Evolutionary conservation across 176 grass and related monocot species (phyloP).

Genomic region (Areca catechu): DNA sequence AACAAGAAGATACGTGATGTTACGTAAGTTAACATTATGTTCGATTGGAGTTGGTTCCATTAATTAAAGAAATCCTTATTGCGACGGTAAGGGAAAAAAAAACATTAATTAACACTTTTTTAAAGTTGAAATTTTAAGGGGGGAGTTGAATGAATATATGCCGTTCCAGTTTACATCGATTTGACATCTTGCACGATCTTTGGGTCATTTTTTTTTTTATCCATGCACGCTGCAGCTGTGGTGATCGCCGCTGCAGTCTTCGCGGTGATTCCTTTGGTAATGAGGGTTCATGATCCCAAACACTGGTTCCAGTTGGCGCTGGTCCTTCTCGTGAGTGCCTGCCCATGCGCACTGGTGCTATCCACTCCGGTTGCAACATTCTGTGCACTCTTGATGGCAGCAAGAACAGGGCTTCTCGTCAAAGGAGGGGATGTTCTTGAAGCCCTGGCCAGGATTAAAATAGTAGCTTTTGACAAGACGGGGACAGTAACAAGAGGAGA

Average conservation of each 20-base stretch:
- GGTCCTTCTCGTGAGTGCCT: constrained; percentile 65
- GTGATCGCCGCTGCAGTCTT: constrained; percentile 29
- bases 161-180: no score
- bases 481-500: constrained; percentile 66
- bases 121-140: no score
- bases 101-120: no score
- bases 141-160: no score
- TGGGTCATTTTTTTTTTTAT: no score
- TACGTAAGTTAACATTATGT: no score
- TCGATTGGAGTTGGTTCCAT: no score
- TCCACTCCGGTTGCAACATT: constrained; percentile 67
- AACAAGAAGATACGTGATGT: no score
- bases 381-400: constrained; percentile 54
- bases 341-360: constrained; percentile 67
- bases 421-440: constrained; percentile 78
- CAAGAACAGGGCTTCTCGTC: constrained; percentile 50
- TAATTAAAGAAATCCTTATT: no score
- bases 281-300: constrained; percentile 13
- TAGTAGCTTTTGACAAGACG: constrained; percentile 66
- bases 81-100: no score
- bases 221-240: constrained; percentile 26
- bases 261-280: constrained; percentile 26
- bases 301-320: constrained; percentile 41
- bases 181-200: no score
- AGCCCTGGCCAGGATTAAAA: constrained; percentile 27